Percentiles rank a stretch among this genome's conserved stretches.
phyloP scores from a whole-genome alignment of 345 rosid genomes.

The Euclidium syriacum region DNA sequence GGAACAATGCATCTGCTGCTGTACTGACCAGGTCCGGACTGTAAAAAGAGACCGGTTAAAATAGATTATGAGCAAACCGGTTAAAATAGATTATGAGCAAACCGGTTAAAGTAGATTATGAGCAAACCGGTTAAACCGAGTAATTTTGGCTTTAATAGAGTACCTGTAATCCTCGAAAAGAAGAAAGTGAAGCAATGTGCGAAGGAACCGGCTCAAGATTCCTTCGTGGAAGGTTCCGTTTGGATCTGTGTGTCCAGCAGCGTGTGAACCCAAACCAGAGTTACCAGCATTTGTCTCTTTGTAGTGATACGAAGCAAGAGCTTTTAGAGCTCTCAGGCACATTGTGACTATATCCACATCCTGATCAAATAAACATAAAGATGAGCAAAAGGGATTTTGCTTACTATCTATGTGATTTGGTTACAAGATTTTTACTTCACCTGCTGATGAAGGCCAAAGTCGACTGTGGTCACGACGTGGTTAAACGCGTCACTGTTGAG shows the following conservation, averaged over 20 bases:
- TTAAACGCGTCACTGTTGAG: conserved; percentile 66
- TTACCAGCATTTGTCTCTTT: conserved; percentile 61
- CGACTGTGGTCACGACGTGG: conserved; percentile 78
- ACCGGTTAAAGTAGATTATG: too few species aligned
- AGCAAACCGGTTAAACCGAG: too few species aligned
- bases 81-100: too few species aligned
- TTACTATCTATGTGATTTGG: not conserved
- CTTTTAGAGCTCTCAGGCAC: conserved; percentile 86
- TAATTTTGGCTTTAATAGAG: not conserved
- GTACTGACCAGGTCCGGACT: conserved; percentile 84
- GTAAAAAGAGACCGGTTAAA: conserved; percentile 9
- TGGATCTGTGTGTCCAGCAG: conserved; percentile 43
- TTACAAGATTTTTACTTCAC: conserved; percentile 37
- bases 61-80: too few species aligned
- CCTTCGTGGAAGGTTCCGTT: conserved; percentile 65
- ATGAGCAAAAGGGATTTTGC: not conserved
- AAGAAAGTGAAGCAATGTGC: conserved; percentile 64
- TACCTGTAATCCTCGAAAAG: conserved; percentile 97
- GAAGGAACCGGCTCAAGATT: conserved; percentile 68
- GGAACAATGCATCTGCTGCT: conserved; percentile 96
- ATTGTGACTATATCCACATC: conserved; percentile 80
- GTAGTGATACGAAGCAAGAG: conserved; percentile 88
- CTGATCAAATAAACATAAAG: conserved; percentile 31
- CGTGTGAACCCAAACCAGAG: conserved; percentile 67
- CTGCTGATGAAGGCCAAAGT: conserved; percentile 95